A percentile compares a stretch with the other conserved stretches of the same genome.
phyloP scores from a whole-genome alignment of 163 green algal genomes.

The Chlamydomonas reinhardtii region DNA sequence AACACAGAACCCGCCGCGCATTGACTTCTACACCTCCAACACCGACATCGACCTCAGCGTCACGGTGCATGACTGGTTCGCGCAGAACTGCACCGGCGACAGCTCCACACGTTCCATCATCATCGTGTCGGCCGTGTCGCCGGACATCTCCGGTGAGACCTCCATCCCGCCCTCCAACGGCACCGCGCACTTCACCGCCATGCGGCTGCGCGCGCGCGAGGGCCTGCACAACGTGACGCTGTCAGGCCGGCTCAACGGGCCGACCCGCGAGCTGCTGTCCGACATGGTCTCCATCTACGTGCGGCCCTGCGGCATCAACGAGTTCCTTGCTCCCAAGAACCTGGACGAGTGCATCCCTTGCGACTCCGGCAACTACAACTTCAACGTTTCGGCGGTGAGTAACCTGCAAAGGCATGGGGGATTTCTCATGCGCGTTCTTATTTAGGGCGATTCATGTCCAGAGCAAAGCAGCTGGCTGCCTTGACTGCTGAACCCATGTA shows the following conservation, averaged over 20 bases:
- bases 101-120: slow-evolving; percentile 10
- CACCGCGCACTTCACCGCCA: slow-evolving; percentile 1
- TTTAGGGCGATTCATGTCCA: too few species aligned
- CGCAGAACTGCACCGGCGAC: slow-evolving; percentile 11
- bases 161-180: neutral
- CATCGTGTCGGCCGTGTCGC: slow-evolving; percentile 10
- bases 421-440: too few species aligned
- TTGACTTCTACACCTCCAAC: slow-evolving; percentile 49
- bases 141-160: neutral
- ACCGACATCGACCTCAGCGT: slow-evolving; percentile 33
- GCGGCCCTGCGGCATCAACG: slow-evolving; percentile 38
- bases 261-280: neutral
- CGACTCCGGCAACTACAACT: slow-evolving; percentile 21
- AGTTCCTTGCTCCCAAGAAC: slow-evolving; percentile 43
- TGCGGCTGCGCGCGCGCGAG: slow-evolving; percentile 27
- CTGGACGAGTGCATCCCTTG: slow-evolving; percentile 49
- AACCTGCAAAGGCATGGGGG: too few species aligned
- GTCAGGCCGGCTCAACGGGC: neutral
- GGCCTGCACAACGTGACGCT: slow-evolving; percentile 35
- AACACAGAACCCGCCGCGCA: neutral
- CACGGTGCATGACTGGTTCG: slow-evolving; percentile 38
- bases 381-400: slow-evolving; percentile 24
- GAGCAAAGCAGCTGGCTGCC: too few species aligned
- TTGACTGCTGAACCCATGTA: too few species aligned
- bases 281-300: slow-evolving; percentile 37